A percentile compares a stretch with the other conserved stretches of the same genome.
These are phyloP conservation scores for Hypomontagnella submonticulosa DNA, from an alignment of 495 filamentous ascomycete genomes.

Conservation along the genomic window DNA sequence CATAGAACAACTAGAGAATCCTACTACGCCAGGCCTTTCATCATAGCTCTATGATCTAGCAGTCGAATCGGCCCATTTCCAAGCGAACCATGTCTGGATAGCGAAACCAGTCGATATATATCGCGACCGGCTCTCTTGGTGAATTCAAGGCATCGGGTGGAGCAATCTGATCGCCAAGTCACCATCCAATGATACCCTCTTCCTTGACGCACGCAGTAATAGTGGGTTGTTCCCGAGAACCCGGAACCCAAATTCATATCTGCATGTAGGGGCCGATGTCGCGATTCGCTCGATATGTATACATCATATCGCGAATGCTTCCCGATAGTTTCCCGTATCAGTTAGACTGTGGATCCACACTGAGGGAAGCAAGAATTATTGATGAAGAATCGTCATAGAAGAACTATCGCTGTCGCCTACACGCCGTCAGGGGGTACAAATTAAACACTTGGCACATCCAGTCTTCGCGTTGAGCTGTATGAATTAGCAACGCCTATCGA, in stretches of 20 bases:
- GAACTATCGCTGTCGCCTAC: too few relatives aligned
- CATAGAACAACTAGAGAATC: not conserved
- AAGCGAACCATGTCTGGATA: not conserved
- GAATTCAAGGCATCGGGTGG: not conserved
- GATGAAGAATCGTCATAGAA: not conserved
- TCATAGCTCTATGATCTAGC: not conserved
- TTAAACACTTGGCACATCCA: too few relatives aligned
- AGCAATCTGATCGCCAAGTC: constrained; percentile 1
- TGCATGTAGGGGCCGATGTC: constrained; percentile 6
- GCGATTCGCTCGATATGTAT: constrained; percentile 7
- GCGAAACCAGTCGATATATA: constrained; percentile 3
- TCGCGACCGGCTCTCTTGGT: not conserved
- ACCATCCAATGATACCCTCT: constrained; percentile 1
- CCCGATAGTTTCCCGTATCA: not conserved
- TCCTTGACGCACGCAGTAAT: not conserved
- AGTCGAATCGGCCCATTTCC: not conserved
- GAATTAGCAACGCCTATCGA: too few relatives aligned
- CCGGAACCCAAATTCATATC: constrained; percentile 16
- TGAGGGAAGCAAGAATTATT: not conserved
- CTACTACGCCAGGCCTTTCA: not conserved
- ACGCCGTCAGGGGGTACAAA: too few relatives aligned
- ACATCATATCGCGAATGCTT: constrained; percentile 3
- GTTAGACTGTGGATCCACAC: not conserved
- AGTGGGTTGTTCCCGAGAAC: constrained; percentile 12
- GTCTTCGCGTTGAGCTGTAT: too few relatives aligned